phyloP scores from a whole-genome alignment of 352 stramenopile genomes.

The Blastocystis sp. region DNA sequence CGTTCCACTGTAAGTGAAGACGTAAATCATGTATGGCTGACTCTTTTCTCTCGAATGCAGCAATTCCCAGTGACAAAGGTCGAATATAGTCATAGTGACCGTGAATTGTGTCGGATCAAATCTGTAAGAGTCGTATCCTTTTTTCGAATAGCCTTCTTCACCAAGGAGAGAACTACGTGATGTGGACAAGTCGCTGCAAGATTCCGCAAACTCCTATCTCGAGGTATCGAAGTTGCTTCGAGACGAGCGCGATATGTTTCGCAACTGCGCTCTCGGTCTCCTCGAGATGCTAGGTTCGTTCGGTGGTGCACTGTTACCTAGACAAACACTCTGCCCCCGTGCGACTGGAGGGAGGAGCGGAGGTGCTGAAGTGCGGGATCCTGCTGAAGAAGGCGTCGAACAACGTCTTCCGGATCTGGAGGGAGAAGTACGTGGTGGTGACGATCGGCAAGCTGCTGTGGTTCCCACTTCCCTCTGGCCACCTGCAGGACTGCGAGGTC shows the following conservation, averaged over 20 bases:
- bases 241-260: conserved; percentile 27
- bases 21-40: background rate
- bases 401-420: background rate
- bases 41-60: too few species aligned
- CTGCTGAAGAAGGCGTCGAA: conserved; percentile 37
- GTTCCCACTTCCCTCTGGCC: background rate
- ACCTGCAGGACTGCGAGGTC: background rate
- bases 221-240: conserved; percentile 8
- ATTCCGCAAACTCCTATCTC: background rate
- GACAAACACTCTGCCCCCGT: background rate
- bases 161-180: background rate
- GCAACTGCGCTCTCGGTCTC: conserved; percentile 28
- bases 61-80: too few species aligned
- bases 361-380: conserved; percentile 43
- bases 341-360: conserved; percentile 1
- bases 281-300: background rate
- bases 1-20: background rate
- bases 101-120: background rate
- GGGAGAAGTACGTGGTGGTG: conserved; percentile 21
- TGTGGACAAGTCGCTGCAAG: background rate
- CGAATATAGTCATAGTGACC: background rate
- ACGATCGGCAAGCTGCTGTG: conserved; percentile 60
- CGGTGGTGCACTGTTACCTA: background rate
- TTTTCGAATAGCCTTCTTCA: background rate
- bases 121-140: background rate